Base-by-base conservation (phyloP, 2,329 filamentous ascomycete species). In the Phialophora expanda region DNA sequence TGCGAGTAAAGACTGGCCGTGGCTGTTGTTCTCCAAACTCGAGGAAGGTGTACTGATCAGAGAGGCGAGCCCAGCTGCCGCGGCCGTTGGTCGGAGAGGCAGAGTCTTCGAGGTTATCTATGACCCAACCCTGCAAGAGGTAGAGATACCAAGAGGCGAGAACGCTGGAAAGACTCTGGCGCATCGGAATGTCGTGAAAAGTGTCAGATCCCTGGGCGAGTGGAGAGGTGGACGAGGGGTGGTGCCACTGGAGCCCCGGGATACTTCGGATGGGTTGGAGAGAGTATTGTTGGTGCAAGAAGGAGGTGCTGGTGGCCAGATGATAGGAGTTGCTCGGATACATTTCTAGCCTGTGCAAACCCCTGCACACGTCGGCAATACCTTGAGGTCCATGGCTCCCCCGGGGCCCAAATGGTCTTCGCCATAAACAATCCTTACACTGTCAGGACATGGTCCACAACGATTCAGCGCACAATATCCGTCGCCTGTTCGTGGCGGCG, bases 171-270 rank as follows among this genome's bases (percentile, higher is more conserved):
- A 56, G 51, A 56, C 41, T 6, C 12, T 62, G 34, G 17, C 60
- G 14, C 60, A 62, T 26, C 60, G 60, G 30, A 62, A 62, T 28
- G 60, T 62, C 17, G 60, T 62, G n/a, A 62, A 62, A 38, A 62
- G 50, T 51, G 53, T 62, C 60, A 26, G n/a, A 22, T 17, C 24
- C 6, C 38, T 62, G 12, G 60, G 53, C 24, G 60, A 55, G 6
- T 62, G 60, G 60, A 22, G 51, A 34, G 60, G 60, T 12, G 50
- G 50, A 9, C 28, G 22, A 28, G 60, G 32, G 1, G 60, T 62
- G 7, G 60, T 62, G 32, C 51, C 5, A 17, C 38, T 62, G 3
- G 32, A 51, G 34, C 51, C 60, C 2, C 60, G 38, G 20, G 51
- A 56, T 56, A 30, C 32, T 1, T 9, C 8, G 1, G 34, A 62